Percentiles rank a stretch among this genome's conserved stretches.
phyloP scores from a whole-genome alignment of 106 monocot genomes.

The Ottelia alismoides region DNA sequence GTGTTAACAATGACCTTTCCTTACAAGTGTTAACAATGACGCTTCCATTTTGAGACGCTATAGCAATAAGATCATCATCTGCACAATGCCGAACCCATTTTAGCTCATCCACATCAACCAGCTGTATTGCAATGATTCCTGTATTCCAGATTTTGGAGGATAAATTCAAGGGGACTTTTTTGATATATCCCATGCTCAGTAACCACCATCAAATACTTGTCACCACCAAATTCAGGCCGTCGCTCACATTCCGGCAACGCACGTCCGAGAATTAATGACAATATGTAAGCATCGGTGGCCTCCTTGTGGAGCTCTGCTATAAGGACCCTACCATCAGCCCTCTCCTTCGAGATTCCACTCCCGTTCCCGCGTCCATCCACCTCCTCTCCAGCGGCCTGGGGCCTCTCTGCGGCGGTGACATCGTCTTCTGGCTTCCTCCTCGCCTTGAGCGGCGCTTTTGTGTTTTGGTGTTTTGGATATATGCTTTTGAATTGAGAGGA shows the following conservation, averaged over 20 bases:
- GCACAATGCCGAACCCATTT: conserved; percentile 86
- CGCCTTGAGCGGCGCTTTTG: conserved; percentile 21
- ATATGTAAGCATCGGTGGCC: conserved; percentile 91
- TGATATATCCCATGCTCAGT: conserved; percentile 88
- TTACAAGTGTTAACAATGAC: conserved; percentile 79
- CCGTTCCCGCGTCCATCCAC: conserved; percentile 33
- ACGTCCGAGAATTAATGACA: conserved; percentile 92
- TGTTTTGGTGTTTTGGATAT: too few relatives aligned
- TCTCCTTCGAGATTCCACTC: conserved; percentile 41
- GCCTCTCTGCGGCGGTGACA: background rate
- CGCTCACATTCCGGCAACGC: conserved; percentile 89
- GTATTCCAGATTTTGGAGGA: conserved; percentile 79
- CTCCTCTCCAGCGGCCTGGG: conserved; percentile 10
- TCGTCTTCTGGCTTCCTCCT: conserved; percentile 24
- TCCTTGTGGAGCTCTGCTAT: conserved; percentile 80
- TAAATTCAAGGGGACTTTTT: conserved; percentile 86
- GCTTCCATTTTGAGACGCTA: conserved; percentile 93
- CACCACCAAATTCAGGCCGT: conserved; percentile 83
- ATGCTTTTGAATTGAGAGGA: too few relatives aligned
- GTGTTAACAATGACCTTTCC: too few relatives aligned
- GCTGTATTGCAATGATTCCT: conserved; percentile 97
- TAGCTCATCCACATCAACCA: conserved; percentile 90
- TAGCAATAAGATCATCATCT: conserved; percentile 74
- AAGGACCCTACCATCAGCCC: conserved; percentile 43
- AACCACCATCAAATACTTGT: conserved; percentile 84